phyloP scores from a whole-genome alignment of 2,329 filamentous ascomycete species.

The Penicillium sp. region DNA sequence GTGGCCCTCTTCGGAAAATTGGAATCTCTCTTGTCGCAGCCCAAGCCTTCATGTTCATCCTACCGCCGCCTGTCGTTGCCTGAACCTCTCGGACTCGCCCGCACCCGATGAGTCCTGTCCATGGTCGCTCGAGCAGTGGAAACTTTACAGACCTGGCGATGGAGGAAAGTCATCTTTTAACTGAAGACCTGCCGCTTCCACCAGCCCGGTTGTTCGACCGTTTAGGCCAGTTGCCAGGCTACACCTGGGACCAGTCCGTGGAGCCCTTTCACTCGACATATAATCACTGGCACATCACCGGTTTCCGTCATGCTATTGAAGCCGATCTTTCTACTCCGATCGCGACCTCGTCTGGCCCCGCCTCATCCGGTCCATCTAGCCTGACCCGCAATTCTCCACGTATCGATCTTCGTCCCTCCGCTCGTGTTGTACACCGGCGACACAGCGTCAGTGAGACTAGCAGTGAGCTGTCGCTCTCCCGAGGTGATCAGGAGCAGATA shows the following conservation, averaged over 20 bases:
- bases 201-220: slow-evolving; percentile 73
- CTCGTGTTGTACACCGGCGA: slow-evolving; percentile 49
- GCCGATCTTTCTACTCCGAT: slow-evolving; percentile 53
- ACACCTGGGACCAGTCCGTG: slow-evolving; percentile 72
- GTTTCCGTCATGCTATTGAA: slow-evolving; percentile 60
- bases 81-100: slow-evolving; percentile 1
- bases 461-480: slow-evolving; percentile 48
- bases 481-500: slow-evolving; percentile 43
- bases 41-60: slow-evolving; percentile 3
- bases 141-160: slow-evolving; percentile 26
- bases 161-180: slow-evolving; percentile 44
- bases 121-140: slow-evolving; percentile 24
- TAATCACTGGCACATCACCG: slow-evolving; percentile 83
- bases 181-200: slow-evolving; percentile 57
- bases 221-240: slow-evolving; percentile 72
- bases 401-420: slow-evolving; percentile 43
- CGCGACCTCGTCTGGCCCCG: slow-evolving; percentile 37
- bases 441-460: slow-evolving; percentile 58
- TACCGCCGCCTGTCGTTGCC: not conserved
- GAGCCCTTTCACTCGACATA: slow-evolving; percentile 66
- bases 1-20: not conserved
- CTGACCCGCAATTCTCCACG: slow-evolving; percentile 49
- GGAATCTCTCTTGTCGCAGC: not conserved
- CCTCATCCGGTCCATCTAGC: slow-evolving; percentile 47
- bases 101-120: slow-evolving; percentile 4